Evolutionary conservation across 306 rosid genomes (phyloP).

Genomic region (Lathyrus oleraceus): DNA sequence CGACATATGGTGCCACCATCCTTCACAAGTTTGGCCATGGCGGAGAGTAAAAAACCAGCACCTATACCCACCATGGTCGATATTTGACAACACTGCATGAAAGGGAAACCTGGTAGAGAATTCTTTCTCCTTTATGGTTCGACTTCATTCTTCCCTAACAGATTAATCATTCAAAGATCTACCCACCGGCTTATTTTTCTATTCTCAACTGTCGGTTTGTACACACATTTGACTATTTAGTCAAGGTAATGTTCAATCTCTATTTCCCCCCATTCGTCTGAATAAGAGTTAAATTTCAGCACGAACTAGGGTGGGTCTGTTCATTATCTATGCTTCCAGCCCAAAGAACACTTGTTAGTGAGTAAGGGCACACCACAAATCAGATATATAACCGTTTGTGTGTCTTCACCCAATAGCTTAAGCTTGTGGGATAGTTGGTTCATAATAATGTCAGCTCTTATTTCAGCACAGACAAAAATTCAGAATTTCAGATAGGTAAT

Average conservation of each 20-base stretch:
- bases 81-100: no score
- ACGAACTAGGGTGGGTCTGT: background rate
- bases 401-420: background rate
- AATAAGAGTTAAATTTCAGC: background rate
- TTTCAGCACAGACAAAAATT: background rate
- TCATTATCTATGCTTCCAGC: background rate
- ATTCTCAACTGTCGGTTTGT: background rate
- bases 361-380: background rate
- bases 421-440: background rate
- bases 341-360: background rate
- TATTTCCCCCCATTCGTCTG: background rate
- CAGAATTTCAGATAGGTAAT: background rate
- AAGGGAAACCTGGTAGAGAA: background rate
- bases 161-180: background rate
- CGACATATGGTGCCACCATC: no score
- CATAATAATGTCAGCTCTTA: background rate
- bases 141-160: background rate
- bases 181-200: background rate
- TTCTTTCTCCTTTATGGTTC: background rate
- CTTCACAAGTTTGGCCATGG: no score
- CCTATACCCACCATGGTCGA: no score
- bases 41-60: no score
- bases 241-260: background rate
- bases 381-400: slow-evolving; percentile 1
- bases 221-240: background rate